A percentile compares a stretch with the other conserved stretches of the same genome.
These are phyloP conservation scores for Naganishia kalamii DNA, from an alignment of 768 basidiomycete genomes.

Conservation along the genomic window DNA sequence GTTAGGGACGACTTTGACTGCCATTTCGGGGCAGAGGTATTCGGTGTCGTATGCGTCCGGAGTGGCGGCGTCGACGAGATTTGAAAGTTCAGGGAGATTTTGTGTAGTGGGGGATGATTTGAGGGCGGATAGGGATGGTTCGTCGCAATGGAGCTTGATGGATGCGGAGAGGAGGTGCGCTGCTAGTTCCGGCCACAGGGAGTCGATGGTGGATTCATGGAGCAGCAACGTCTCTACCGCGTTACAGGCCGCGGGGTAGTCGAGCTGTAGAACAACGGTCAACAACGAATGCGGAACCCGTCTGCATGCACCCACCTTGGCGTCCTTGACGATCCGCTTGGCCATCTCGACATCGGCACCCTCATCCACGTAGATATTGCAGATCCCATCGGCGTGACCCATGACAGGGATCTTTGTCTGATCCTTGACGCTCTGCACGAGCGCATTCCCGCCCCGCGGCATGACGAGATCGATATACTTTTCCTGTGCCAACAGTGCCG, in stretches of 20 bases:
- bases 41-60: constrained; percentile 73
- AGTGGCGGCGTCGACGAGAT: constrained; percentile 54
- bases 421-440: constrained; percentile 83
- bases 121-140: constrained; percentile 58
- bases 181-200: constrained; percentile 77
- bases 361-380: constrained; percentile 81
- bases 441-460: constrained; percentile 84
- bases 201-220: constrained; percentile 64
- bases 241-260: constrained; percentile 96
- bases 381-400: constrained; percentile 97
- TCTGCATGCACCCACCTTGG: constrained; percentile 60
- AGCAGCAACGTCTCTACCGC: constrained; percentile 81
- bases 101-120: constrained; percentile 24
- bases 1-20: constrained; percentile 68
- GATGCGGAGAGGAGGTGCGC: constrained; percentile 59
- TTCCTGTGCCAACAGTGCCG: constrained; percentile 76
- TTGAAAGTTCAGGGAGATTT: constrained; percentile 22
- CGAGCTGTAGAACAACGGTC: constrained; percentile 55
- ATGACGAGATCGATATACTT: constrained; percentile 94
- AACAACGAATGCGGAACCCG: neutral
- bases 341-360: constrained; percentile 73
- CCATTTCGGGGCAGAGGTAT: constrained; percentile 76
- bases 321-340: constrained; percentile 72
- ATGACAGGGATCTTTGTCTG: constrained; percentile 90
- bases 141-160: constrained; percentile 76